Evolutionary conservation across 2,329 filamentous ascomycete species (phyloP), one percentile per base, ranked within the genome.

Genomic region (Arachnomyces sp.): DNA sequence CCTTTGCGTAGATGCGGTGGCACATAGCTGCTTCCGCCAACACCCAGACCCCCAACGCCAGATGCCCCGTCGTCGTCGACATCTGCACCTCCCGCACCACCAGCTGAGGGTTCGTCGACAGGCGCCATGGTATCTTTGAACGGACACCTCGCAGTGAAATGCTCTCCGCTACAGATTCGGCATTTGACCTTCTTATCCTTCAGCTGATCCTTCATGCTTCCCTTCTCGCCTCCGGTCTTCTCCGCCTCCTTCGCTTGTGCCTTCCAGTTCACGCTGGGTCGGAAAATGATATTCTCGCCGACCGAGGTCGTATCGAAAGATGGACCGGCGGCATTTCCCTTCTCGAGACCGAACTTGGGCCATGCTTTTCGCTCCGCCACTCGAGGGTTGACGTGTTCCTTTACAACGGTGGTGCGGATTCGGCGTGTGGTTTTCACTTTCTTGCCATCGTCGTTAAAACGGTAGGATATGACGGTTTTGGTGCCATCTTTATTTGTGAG

Each of bases 131-230:
- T 98, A 65, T 96, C 92, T 75, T 96, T 98, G 82, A 95, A 98
- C 28, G 92, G 92, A 80, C 92, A 98, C 66, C 92, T 84, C 53
- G 90, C 90, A 31, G 92, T 98, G 76, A 96, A 98, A 80, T 98
- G 92, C 75, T 98, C 92, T 62, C 90, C 92, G 63, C 82, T 86
- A 73, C 92, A 98, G 64, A 98, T 96, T 77, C 92, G 85, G 71
- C 92, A 98, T 78, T 96, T 96, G 75, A 98, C 93, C 74, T 95
- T 93, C 80, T 95, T 95, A 73, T 95, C 89, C 79, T 92, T 94
- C 60, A 96, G 76, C 57, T 75, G 71, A 47, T 77, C 73, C 62
- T 78, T 76, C 67, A 80, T 74, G 60, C 72, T 69, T 61, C 80
- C 78, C 69, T 79, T 77, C 70, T 66, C 64, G 46, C 59, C 58